These are phyloP conservation scores for Penicillium subrubescens DNA, from an alignment of 495 filamentous ascomycete species.

Conservation along the genomic window DNA sequence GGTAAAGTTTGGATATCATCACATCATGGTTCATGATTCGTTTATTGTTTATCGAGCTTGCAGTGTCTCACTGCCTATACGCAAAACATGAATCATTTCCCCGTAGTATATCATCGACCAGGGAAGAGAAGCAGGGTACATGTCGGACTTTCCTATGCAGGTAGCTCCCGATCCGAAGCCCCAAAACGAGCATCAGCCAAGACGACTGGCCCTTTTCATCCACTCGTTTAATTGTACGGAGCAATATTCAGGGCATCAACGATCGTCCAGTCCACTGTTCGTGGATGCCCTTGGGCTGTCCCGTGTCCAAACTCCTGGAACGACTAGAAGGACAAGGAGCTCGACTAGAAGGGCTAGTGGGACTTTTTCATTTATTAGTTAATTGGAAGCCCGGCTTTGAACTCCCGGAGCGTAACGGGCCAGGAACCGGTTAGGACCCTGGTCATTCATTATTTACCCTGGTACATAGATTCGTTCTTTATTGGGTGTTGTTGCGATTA, in stretches of 20 bases:
- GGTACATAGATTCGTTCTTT: background rate
- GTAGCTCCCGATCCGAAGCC: background rate
- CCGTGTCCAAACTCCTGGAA: slow-evolving; percentile 27
- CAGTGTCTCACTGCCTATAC: background rate
- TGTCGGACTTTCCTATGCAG: slow-evolving; percentile 1
- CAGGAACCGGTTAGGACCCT: background rate
- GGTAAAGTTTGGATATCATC: background rate
- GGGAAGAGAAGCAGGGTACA: background rate
- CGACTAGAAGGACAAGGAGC: slow-evolving; percentile 8
- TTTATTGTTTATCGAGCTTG: background rate
- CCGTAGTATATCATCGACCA: background rate
- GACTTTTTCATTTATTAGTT: background rate
- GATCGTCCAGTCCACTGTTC: slow-evolving; percentile 18
- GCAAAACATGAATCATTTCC: background rate
- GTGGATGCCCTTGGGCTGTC: slow-evolving; percentile 14
- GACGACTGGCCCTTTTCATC: background rate
- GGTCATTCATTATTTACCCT: background rate
- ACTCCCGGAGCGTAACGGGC: background rate
- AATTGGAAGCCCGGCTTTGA: background rate
- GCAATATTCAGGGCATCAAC: slow-evolving; percentile 1
- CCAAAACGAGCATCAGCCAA: background rate
- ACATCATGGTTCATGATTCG: background rate
- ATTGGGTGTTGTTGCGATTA: background rate
- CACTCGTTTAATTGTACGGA: background rate
- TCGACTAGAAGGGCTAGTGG: slow-evolving; percentile 1